These are phyloP conservation scores for Blastocystis sp. DNA, from an alignment of 352 stramenopile species.

Conservation along the genomic window DNA sequence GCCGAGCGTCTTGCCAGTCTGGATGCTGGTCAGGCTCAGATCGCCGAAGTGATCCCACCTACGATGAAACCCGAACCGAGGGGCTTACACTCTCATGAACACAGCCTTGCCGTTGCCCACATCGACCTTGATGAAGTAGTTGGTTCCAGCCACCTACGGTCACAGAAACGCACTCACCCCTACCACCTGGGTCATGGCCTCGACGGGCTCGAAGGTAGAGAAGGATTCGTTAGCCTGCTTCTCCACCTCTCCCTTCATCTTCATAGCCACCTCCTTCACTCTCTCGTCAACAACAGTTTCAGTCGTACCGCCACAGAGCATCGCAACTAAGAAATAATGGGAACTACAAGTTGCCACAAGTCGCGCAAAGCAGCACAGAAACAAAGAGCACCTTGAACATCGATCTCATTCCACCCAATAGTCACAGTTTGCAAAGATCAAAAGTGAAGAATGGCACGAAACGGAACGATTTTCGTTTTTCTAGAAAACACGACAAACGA, in stretches of 20 bases:
- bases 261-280: neutral
- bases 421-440: neutral
- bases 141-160: conserved; percentile 36
- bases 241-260: conserved; percentile 19
- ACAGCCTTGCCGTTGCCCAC: conserved; percentile 40
- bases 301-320: neutral
- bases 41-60: conserved; percentile 43
- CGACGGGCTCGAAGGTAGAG: conserved; percentile 29
- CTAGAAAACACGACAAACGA: conserved; percentile 32
- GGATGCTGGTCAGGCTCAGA: conserved; percentile 17
- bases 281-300: neutral
- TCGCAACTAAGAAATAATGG: conserved; percentile 17
- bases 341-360: neutral
- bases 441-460: neutral
- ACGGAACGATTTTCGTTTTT: neutral
- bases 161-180: neutral
- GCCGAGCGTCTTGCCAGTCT: conserved; percentile 18
- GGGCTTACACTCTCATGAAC: conserved; percentile 10
- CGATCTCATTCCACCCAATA: neutral
- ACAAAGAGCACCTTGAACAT: neutral
- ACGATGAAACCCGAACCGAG: neutral
- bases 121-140: conserved; percentile 45
- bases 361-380: neutral
- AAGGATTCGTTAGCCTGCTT: conserved; percentile 2
- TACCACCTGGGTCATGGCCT: conserved; percentile 34